A percentile compares a stretch with the other conserved stretches of the same genome.
phyloP scores from a whole-genome alignment of 352 stramenopile species.

The Globisporangium nodosum region DNA sequence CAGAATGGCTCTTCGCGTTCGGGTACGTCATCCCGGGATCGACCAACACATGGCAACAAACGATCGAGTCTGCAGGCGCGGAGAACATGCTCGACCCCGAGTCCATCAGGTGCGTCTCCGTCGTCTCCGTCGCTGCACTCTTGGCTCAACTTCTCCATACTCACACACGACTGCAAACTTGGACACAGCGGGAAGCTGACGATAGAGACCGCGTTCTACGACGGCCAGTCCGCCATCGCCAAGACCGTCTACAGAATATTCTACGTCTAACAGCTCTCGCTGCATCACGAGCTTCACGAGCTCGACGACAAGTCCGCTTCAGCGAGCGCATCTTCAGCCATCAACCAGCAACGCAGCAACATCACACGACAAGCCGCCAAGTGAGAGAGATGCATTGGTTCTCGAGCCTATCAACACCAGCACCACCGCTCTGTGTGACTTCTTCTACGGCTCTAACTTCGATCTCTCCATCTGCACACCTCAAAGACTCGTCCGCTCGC shows the following conservation, averaged over 20 bases:
- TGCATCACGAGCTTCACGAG: neutral
- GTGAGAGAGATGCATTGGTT: neutral
- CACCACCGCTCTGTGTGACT: neutral
- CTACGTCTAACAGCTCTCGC: constrained; percentile 61
- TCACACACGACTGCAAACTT: neutral
- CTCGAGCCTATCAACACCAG: neutral
- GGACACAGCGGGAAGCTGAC: constrained; percentile 81
- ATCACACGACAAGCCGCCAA: neutral
- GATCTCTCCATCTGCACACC: neutral
- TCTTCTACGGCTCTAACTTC: neutral
- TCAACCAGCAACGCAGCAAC: neutral
- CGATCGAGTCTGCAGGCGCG: constrained; percentile 85
- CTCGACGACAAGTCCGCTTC: neutral
- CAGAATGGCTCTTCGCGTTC: constrained; percentile 93
- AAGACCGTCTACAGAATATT: constrained; percentile 93
- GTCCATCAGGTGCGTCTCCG: constrained; percentile 54
- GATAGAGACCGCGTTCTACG: constrained; percentile 96
- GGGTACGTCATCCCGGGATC: constrained; percentile 94
- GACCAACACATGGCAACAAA: constrained; percentile 95
- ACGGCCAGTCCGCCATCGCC: constrained; percentile 81
- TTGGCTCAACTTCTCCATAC: neutral
- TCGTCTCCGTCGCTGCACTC: neutral
- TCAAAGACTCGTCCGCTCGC: constrained; percentile 11
- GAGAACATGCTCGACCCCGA: constrained; percentile 88
- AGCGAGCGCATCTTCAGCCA: neutral